phyloP scores from a whole-genome alignment of 1,139 yeast genomes.

The Yamadazyma taylorii region DNA sequence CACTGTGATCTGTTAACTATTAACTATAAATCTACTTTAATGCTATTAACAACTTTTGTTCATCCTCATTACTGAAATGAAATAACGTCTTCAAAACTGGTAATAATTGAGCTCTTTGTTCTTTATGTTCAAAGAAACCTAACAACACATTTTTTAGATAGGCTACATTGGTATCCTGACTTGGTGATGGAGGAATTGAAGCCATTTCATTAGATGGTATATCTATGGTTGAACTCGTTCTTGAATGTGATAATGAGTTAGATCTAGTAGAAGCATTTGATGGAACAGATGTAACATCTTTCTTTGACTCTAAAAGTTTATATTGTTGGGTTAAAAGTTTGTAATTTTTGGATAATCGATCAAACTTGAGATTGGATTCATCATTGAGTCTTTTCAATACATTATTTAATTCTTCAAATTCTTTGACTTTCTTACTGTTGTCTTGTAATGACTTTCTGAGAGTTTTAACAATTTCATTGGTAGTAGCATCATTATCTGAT shows the following conservation, averaged over 20 bases:
- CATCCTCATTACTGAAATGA: conserved; percentile 68
- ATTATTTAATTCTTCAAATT: conserved; percentile 56
- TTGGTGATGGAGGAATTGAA: conserved; percentile 1
- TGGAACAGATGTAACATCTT: conserved; percentile 4
- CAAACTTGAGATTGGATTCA: conserved; percentile 64
- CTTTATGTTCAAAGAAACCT: conserved; percentile 88
- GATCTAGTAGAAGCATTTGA: conserved; percentile 5
- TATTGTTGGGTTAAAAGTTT: conserved; percentile 61
- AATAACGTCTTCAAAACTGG: conserved; percentile 83
- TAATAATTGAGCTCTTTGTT: conserved; percentile 79
- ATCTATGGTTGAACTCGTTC: conserved; percentile 1
- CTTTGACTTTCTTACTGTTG: conserved; percentile 52
- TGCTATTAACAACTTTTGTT: conserved; percentile 64
- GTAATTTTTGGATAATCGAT: conserved; percentile 65
- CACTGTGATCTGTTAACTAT: too few species aligned
- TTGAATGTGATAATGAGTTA: conserved; percentile 3
- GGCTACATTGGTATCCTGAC: conserved; percentile 48
- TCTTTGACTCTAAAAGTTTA: conserved; percentile 28
- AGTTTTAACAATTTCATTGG: conserved; percentile 41
- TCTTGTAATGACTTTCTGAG: conserved; percentile 54
- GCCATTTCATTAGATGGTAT: background rate
- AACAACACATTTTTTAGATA: conserved; percentile 84
- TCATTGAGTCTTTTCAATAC: conserved; percentile 65
- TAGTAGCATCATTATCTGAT: conserved; percentile 22
- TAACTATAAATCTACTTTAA: conserved; percentile 34